phyloP scores from a whole-genome alignment of 2,329 filamentous ascomycete species.

The Fusarium heterosporum region DNA sequence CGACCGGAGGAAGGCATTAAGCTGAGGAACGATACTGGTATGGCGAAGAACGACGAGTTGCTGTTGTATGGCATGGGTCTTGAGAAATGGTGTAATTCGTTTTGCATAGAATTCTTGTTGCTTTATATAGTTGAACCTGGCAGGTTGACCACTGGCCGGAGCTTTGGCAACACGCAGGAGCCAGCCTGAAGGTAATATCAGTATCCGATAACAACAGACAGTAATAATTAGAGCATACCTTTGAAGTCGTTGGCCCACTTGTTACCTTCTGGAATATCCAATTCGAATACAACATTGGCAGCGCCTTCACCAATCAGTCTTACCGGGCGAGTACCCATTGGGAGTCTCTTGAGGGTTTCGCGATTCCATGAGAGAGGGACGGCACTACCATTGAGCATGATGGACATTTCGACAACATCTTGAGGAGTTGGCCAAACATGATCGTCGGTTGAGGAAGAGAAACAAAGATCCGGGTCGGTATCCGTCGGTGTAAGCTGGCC shows the following conservation, averaged over 20 bases:
- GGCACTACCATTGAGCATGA: slow-evolving; percentile 45
- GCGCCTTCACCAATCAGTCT: slow-evolving; percentile 74
- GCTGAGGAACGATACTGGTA: slow-evolving; percentile 53
- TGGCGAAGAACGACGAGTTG: slow-evolving; percentile 54
- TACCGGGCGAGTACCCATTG: slow-evolving; percentile 50
- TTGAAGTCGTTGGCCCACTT: slow-evolving; percentile 49
- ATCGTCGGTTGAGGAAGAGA: slow-evolving; percentile 39
- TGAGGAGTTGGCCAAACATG: slow-evolving; percentile 45
- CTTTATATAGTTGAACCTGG: slow-evolving; percentile 53
- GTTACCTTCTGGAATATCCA: slow-evolving; percentile 57
- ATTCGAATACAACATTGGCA: slow-evolving; percentile 79
- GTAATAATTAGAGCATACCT: slow-evolving; percentile 48
- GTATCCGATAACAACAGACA: slow-evolving; percentile 10
- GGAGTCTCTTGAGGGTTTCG: slow-evolving; percentile 50
- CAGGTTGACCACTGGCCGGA: slow-evolving; percentile 46
- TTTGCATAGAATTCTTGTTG: slow-evolving; percentile 54
- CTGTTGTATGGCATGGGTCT: slow-evolving; percentile 52
- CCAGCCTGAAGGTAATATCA: slow-evolving; percentile 47
- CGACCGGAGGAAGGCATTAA: slow-evolving; percentile 65
- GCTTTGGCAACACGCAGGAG: slow-evolving; percentile 56
- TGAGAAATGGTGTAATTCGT: slow-evolving; percentile 52
- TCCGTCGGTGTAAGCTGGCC: slow-evolving; percentile 46
- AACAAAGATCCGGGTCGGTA: slow-evolving; percentile 45
- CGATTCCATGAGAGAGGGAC: slow-evolving; percentile 43
- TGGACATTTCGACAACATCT: slow-evolving; percentile 46